Base-by-base conservation (phyloP, 2,329 filamentous ascomycete species). In the Didymosphaeria variabile region DNA sequence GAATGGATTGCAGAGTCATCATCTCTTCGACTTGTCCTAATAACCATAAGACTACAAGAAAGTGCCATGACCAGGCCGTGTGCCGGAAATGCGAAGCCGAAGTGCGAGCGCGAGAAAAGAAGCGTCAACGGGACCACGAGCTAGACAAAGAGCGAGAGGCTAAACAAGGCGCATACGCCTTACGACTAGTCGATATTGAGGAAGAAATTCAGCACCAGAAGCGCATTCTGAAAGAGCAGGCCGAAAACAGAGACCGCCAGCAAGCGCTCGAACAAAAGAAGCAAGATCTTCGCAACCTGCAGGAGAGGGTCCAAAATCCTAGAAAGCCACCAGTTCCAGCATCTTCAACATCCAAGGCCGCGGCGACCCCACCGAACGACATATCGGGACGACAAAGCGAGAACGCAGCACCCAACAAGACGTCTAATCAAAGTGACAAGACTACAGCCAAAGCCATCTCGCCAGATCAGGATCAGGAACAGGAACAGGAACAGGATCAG, bases 1-100 rank as follows among this genome's bases (percentile, higher is more conserved):
- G 85, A 50, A 83, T 87, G 73, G 42, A 70, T 2, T 89, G 86
- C n/a, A n/a, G n/a, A n/a, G n/a, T n/a, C n/a, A n/a, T n/a, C n/a
- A n/a, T n/a, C n/a, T n/a, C n/a, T n/a, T 65, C 68, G 19, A 31
- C 65, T 64, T 1, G 69, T 82, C 6, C 58, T 88, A 0, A 65
- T 81, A 0, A 79, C 76, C n/a, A 79, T 66, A 0, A 92, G 90
- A 59, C 52, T 79, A 0, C 79, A 83, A 1, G 78, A 81, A 0
- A 90, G 92, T 67, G 81, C 78, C 9, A 68, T 73, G 1, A 78
- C 77, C 1, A n/a, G n/a, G n/a, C n/a, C n/a, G n/a, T n/a, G n/a
- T n/a, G n/a, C n/a, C n/a, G n/a, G 0, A 78, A 76, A 6, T 93
- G 90, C 60, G 77, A 79, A 0, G 72, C 73, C 1, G 86, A 90